These are phyloP conservation scores for Aspergillus cavernicola DNA, from an alignment of 495 filamentous ascomycete species.

Conservation along the genomic window DNA sequence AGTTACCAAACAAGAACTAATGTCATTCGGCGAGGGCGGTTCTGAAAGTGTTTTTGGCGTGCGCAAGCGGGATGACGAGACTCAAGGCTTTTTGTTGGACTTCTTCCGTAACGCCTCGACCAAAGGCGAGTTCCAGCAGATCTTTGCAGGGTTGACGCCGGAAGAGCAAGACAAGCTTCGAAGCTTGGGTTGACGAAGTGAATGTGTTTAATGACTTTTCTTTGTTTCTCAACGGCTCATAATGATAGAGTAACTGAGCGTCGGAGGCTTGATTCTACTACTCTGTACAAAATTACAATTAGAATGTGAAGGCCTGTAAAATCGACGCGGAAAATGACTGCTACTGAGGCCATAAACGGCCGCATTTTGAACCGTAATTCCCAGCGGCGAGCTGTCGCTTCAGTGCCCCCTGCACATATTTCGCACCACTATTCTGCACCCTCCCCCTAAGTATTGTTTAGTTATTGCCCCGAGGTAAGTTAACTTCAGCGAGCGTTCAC, in stretches of 20 bases:
- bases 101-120: conserved; percentile 77
- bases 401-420: too few species aligned
- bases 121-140: conserved; percentile 67
- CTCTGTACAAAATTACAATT: neutral
- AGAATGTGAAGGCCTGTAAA: too few species aligned
- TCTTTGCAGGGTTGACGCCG: conserved; percentile 64
- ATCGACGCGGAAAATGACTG: too few species aligned
- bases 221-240: neutral
- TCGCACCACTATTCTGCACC: too few species aligned
- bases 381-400: too few species aligned
- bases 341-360: too few species aligned
- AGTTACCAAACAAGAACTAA: conserved; percentile 67
- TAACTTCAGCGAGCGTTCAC: too few species aligned
- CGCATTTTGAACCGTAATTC: too few species aligned
- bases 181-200: conserved; percentile 28
- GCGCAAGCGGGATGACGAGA: conserved; percentile 85
- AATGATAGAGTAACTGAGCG: neutral
- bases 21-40: conserved; percentile 65
- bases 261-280: neutral
- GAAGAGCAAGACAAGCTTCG: conserved; percentile 73
- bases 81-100: conserved; percentile 72
- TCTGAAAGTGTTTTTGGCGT: conserved; percentile 48
- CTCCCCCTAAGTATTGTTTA: too few species aligned
- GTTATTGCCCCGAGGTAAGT: too few species aligned
- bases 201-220: neutral